A percentile compares a stretch with the other conserved stretches of the same genome.
Evolutionary conservation across 2,329 filamentous ascomycete species (phyloP).

Genomic region (Chaetomiaceae sp.): DNA sequence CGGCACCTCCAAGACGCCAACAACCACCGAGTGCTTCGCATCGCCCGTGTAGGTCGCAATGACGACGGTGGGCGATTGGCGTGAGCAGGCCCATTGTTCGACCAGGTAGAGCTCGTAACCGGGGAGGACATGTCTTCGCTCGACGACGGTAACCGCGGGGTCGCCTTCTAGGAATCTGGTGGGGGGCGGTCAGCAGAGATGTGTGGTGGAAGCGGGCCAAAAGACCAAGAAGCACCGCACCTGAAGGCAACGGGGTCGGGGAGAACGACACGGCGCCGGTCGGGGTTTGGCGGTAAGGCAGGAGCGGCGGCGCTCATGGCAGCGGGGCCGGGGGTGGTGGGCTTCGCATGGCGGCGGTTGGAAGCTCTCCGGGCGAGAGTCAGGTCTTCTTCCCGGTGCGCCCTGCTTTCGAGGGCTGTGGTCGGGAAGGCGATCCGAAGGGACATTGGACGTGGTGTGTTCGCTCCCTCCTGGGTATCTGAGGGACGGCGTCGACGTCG

Average conservation of each 20-base stretch:
- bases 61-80: conserved; percentile 80
- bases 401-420: conserved; percentile 27
- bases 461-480: no score
- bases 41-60: conserved; percentile 94
- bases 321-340: conserved; percentile 23
- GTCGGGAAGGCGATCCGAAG: conserved; percentile 32
- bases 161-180: conserved; percentile 79
- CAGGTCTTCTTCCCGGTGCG: conserved; percentile 35
- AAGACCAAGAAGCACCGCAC: conserved; percentile 29
- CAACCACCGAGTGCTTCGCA: conserved; percentile 67
- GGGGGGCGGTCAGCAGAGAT: conserved; percentile 1
- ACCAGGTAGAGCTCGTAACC: conserved; percentile 93
- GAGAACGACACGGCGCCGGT: conserved; percentile 46
- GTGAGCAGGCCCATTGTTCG: conserved; percentile 95
- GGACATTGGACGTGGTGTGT: conserved; percentile 29
- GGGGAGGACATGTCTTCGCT: conserved; percentile 61
- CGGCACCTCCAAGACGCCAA: conserved; percentile 75
- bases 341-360: conserved; percentile 22
- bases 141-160: conserved; percentile 64
- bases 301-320: conserved; percentile 17
- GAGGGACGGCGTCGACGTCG: conserved; percentile 6
- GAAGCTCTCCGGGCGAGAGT: conserved; percentile 30
- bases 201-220: not conserved
- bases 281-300: conserved; percentile 24
- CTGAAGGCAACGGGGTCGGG: conserved; percentile 53